Percentiles rank a stretch among this genome's conserved stretches.
Conservation (phyloP, 2,329 filamentous ascomycete genomes). For the Rutstroemia sp. region DNA sequence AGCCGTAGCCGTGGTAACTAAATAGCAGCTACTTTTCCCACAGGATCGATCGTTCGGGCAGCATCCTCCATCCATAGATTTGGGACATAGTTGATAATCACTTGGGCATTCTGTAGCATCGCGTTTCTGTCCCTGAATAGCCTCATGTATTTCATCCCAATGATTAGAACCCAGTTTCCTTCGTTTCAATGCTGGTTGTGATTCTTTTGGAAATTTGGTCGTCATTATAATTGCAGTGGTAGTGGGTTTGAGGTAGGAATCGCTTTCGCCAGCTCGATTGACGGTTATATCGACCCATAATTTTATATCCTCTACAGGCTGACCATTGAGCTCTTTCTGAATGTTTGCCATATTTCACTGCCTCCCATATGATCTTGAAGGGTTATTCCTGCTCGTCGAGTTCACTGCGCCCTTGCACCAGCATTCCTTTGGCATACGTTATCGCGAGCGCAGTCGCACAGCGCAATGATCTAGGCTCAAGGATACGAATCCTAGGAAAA, state of each 20-base stretch:
- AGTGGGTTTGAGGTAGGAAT: not conserved
- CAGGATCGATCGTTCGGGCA: conserved; percentile 41
- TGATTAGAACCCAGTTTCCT: conserved; percentile 23
- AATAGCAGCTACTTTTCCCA: conserved; percentile 36
- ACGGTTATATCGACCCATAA: not conserved
- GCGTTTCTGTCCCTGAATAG: conserved; percentile 24
- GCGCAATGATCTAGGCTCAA: not conserved
- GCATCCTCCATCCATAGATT: conserved; percentile 25
- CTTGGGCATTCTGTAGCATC: conserved; percentile 21
- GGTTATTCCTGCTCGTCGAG: not conserved
- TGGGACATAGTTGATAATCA: conserved; percentile 23
- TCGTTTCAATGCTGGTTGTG: conserved; percentile 16
- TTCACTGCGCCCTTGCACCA: not conserved
- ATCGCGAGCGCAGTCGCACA: not conserved
- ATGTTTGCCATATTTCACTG: not conserved
- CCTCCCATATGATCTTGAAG: not conserved
- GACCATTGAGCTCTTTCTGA: not conserved
- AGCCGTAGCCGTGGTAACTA: conserved; percentile 19
- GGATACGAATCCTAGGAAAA: not conserved
- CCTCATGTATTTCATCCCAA: conserved; percentile 25
- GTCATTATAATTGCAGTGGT: conserved; percentile 8
- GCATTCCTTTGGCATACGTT: not conserved
- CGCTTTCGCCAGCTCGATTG: not conserved
- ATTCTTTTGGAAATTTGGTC: conserved; percentile 19
- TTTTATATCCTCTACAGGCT: not conserved